Evolutionary conservation across 2,329 filamentous ascomycete species (phyloP), one percentile per base, ranked within the genome.

Genomic region (Colletotrichum sp.): DNA sequence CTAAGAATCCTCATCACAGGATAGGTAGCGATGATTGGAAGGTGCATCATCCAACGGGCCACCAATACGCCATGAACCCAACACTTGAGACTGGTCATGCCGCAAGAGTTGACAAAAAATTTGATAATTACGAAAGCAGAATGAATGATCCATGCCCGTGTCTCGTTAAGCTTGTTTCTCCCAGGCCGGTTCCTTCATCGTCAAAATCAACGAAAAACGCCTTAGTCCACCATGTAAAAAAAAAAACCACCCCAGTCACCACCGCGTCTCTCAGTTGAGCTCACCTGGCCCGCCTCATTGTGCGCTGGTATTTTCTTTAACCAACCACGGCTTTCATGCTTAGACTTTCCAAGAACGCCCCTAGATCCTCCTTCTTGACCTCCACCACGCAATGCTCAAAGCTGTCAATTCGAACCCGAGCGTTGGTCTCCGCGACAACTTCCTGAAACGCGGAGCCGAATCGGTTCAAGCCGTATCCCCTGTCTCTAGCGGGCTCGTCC

Each of bases 351-450:
- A 99, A 88, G 84, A 99, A 99, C 0, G 94, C 95, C 18, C 93
- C 92, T 32, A 99, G 87, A 85, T 99, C 97, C 83, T 99, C 97
- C 87, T 98, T 98, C 85, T 93, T 93, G n/a, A 99, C 96, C 84
- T 99, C 97, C 63, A 99, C 96, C 9, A 99, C 97, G 81, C 95
- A 98, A 84, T 98, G 95, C 85, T 99, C 97, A 81, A 99, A 99
- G 84, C 95, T 98, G 85, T 99, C 97, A 82, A 98, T 98, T 76
- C 96, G 89, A 24, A 99, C 96, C 18, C 96, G 88, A 1, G 96
- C 95, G 75, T 93, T 97, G 18, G 96, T 99, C 88, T 98, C 95
- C 68, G 94, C 92, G 3, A 98, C 95, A 1, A 99, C 97, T 82
- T 98, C 96, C 83, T 98, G 96, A 84, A 99, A 99, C 5, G 97